Base-by-base conservation (phyloP, 371 early-diverging fungal species). In the Umbelopsis sp. region DNA sequence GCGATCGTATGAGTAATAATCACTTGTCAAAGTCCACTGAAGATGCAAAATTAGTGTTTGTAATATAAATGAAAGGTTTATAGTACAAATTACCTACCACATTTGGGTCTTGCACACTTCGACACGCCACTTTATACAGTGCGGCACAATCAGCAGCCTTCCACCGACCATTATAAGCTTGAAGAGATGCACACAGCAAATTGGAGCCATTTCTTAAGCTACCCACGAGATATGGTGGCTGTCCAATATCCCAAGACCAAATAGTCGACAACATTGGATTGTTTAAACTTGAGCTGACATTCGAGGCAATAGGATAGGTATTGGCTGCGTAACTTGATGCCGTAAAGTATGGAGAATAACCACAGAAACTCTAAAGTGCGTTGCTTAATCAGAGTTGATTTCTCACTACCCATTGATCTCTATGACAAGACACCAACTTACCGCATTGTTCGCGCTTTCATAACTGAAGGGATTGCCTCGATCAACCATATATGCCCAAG, bases 171-270 rank as follows among this genome's bases (percentile, higher is more conserved):
- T 74, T 79, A 50, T 50, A 63, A 62, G 44, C 67, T 41, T 72
- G 71, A 20, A 75, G 68, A 37, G 68, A 70, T 4, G 80, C 76
- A 52, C 78, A 81, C 9, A 68, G 67, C 12, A 65, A 65, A 25
- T 62, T 63, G 8, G 46, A 65, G 7, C 32, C 66, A 12, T 50
- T 53, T 12, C 62, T 12, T 4, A 50, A 66, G 24, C 8, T 32
- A 11, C 50, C 35, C 12, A 32, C 3, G 3, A n/a, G 35, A 35
- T 57, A 57, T 6, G 57, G 57, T 3, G 82, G 82, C 7, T 82
- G 71, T n/a, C 69, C 63, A 0, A 75, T 44, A 57, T 82, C 82
- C 82, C 82, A 82, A 2, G 82, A 75, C 82, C 82, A 82, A 20
- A 81, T 73, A 1, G 79, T 77, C 0, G 72, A 72, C 14, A 79